Evolutionary conservation across 1,284 basidiomycete genomes (phyloP), one percentile per base, ranked within the genome.

Genomic region (Stygiomarasmius scandens): DNA sequence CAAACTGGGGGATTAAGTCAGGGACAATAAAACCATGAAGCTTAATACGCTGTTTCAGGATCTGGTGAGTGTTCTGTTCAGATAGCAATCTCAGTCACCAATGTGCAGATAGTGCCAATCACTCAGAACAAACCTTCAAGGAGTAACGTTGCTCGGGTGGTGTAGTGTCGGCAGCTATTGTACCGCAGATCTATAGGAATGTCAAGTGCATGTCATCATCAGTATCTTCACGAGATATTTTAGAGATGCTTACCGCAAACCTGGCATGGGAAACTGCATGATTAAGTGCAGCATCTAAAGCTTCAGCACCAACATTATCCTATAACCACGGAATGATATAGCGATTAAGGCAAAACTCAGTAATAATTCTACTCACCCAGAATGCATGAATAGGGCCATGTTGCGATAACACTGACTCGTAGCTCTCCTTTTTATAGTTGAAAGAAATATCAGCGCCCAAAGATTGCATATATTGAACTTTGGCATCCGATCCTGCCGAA

Each of bases 21-120:
- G 61, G 27, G 29, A 57, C 43, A 45, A 60, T 24, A 44, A 60
- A 55, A n/a, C 61, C 58, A 12, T 55, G n/a, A 14, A 60, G 19
- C 41, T 43, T 44, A 2, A 61, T 2, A 23, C 55, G 49, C 24
- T 23, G 41, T 22, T 51, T 48, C 55, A 55, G 54, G 32, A 62
- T 34, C 43, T 43, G 36, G 24, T 23, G 43, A 22, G 51, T 36
- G 25, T 52, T 43, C 36, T 52, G 23, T 11, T 5, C 12, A 12
- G 29, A 32, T 6, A 32, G 29, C 29, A 32, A 32, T 32, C 12
- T n/a, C n/a, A n/a, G 29, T 32, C 29, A 32, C 29, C 6, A 32
- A 12, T 6, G 6, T 12, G 5, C 6, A 32, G 12, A 6, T 6
- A 32, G 29, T 32, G 12, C 12, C 29, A 12, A 12, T 32, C 12